Percentiles rank a stretch among this genome's conserved stretches.
phyloP scores from a whole-genome alignment of 2,329 filamentous ascomycete genomes.

The Chaetomium sp. region DNA sequence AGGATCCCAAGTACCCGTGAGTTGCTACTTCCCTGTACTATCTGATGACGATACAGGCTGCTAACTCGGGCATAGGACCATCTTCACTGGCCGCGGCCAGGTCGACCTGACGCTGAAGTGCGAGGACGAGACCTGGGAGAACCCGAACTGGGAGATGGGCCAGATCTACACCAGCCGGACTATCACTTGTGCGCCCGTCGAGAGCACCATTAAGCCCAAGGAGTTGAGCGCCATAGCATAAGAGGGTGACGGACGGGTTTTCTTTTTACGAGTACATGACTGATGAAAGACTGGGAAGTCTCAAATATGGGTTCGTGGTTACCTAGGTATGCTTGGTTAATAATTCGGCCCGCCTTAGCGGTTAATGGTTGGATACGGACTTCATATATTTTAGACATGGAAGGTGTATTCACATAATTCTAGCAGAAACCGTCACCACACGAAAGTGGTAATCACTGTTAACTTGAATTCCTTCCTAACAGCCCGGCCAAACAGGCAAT shows the following conservation, averaged over 20 bases:
- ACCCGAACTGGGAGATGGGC: slow-evolving; percentile 46
- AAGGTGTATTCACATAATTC: not conserved
- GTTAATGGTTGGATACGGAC: not conserved
- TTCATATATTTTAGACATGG: not conserved
- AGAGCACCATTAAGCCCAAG: slow-evolving; percentile 40
- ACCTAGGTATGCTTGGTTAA: not conserved
- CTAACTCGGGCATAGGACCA: slow-evolving; percentile 34
- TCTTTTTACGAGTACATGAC: slow-evolving; percentile 7
- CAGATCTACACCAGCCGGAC: slow-evolving; percentile 44
- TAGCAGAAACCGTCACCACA: not conserved
- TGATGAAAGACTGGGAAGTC: slow-evolving; percentile 2
- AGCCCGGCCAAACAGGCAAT: not conserved
- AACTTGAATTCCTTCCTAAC: not conserved
- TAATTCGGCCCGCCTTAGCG: not conserved
- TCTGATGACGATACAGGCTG: not conserved
- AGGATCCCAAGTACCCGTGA: slow-evolving; percentile 45
- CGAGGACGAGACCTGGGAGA: slow-evolving; percentile 40
- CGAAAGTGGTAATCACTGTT: not conserved
- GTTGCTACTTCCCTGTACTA: slow-evolving; percentile 25
- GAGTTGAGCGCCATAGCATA: slow-evolving; percentile 43
- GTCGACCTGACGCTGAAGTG: slow-evolving; percentile 43
- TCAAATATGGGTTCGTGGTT: not conserved
- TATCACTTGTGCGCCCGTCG: slow-evolving; percentile 40
- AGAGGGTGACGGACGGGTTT: not conserved
- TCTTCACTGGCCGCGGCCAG: slow-evolving; percentile 40